Conservation (phyloP, 306 rosid genomes). For the Canavalia ensiformis region DNA sequence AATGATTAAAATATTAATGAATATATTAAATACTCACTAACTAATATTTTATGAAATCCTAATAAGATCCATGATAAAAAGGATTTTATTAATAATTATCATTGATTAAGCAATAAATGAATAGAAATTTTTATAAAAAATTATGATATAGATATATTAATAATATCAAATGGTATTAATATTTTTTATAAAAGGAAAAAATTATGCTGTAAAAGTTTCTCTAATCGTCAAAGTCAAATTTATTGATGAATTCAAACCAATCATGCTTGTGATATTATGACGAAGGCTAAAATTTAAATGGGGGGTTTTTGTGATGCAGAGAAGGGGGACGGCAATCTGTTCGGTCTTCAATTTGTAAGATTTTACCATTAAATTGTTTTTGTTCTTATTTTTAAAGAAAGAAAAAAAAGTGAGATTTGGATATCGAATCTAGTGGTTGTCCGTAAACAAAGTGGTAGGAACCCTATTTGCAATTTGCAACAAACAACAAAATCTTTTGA, state of each 20-base stretch:
- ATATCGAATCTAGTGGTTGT: slow-evolving; percentile 20
- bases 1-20: too few species aligned
- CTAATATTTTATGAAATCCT: too few species aligned
- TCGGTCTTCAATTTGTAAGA: not conserved
- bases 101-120: too few species aligned
- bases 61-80: too few species aligned
- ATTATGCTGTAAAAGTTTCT: not conserved
- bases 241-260: not conserved
- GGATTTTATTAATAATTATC: too few species aligned
- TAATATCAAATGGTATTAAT: too few species aligned
- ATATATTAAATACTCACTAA: too few species aligned
- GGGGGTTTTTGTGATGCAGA: not conserved
- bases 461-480: not conserved
- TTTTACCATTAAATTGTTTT: not conserved
- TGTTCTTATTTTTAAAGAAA: not conserved
- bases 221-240: not conserved
- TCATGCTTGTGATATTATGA: not conserved
- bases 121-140: too few species aligned
- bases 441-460: slow-evolving; percentile 27
- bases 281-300: not conserved
- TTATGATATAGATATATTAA: too few species aligned
- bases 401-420: slow-evolving; percentile 29
- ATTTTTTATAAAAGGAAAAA: too few species aligned
- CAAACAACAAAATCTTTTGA: not conserved
- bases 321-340: not conserved